Evolutionary conservation across 768 basidiomycete genomes (phyloP), one percentile per base, ranked within the genome.

Genomic region (Psilocybe cyanescens): DNA sequence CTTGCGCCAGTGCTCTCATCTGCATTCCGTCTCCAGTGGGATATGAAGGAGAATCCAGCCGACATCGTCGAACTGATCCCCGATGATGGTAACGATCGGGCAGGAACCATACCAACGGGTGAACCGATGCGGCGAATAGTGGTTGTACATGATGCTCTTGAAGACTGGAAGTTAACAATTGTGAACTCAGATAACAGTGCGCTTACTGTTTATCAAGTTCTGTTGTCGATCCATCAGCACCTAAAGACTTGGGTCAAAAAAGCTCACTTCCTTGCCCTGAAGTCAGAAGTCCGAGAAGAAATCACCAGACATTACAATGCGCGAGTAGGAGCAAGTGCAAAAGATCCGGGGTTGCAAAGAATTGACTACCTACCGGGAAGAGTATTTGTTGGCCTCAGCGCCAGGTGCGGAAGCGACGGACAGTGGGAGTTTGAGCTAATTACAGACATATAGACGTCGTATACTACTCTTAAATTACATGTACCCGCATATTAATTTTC

Each of bases 141-240:
- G 3, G 17, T 59, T 1, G 52, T 33, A 12, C 33, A 53, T 5
- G 58, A 59, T 8, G 28, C 39, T 50, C 37, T 59, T 11, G 51
- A 41, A n/a, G 58, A 59, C 3, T 59, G 58, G 58, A 50, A 50
- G 29, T 28, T 59, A 2, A 8, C 4, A 17, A 46, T 59, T 0
- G 33, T 7, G 11, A 35, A 11, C 31, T 31, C 29, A 2, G 51
- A n/a, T 29, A 44, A 3, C 14, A 19, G n/a, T 9, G 51, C 11
- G n/a, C 41, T 59, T 41, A 59, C 50, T 3, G 51, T 59, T n/a
- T n/a, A 46, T 29, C 58, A 28, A 3, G 58, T 59, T 11, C n/a
- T 51, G 31, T 35, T 24, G 7, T 7, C 8, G 6, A 44, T 59
- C 19, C 58, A 35, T 24, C 30, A 59, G 44, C 58, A 59, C 19